A percentile compares a stretch with the other conserved stretches of the same genome.
phyloP scores from a whole-genome alignment of 805 yeast species.

The Lachancea waltii region DNA sequence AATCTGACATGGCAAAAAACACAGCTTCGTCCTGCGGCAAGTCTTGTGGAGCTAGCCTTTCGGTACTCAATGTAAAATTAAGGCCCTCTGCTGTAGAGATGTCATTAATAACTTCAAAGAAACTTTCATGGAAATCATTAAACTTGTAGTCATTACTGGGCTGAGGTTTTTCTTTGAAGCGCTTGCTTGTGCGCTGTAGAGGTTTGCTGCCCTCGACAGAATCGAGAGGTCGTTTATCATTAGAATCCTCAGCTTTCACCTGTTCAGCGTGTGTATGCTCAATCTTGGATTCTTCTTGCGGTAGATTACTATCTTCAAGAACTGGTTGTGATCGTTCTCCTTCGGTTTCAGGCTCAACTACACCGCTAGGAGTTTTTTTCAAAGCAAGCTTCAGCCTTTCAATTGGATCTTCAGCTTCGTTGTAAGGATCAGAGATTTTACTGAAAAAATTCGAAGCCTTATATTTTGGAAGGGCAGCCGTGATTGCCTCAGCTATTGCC shows the following conservation, averaged over 20 bases:
- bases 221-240: conserved; percentile 15
- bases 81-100: conserved; percentile 6
- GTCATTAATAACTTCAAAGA: conserved; percentile 16
- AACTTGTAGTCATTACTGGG: conserved; percentile 12
- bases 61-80: conserved; percentile 3
- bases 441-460: conserved; percentile 28
- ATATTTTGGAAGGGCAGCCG: conserved; percentile 34
- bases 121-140: conserved; percentile 13
- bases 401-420: conserved; percentile 42
- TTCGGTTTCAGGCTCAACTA: not conserved
- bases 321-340: conserved; percentile 9
- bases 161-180: conserved; percentile 32
- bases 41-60: conserved; percentile 9
- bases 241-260: conserved; percentile 5
- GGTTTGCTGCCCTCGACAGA: conserved; percentile 18
- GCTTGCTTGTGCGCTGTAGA: conserved; percentile 36
- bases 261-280: conserved; percentile 13
- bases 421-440: conserved; percentile 46
- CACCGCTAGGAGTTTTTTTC: conserved; percentile 11
- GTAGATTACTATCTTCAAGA: conserved; percentile 3
- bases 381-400: conserved; percentile 38
- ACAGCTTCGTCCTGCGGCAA: not conserved
- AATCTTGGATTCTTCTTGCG: conserved; percentile 12
- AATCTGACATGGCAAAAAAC: conserved; percentile 20
- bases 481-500: conserved; percentile 21